Evolutionary conservation across 768 basidiomycete genomes (phyloP).

Genomic region (Serendipita sp.): DNA sequence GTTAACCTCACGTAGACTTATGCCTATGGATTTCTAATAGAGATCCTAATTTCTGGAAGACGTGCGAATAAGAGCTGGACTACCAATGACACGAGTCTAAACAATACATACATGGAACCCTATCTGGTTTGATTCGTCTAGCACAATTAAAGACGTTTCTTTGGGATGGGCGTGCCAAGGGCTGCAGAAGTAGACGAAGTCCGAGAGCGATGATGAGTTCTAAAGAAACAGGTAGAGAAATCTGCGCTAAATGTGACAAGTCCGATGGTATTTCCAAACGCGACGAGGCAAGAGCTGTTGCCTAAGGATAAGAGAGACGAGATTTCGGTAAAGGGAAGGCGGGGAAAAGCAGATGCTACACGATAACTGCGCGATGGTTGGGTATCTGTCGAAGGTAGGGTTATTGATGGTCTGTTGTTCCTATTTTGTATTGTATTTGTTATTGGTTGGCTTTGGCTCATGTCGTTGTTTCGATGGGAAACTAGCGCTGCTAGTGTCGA

Average conservation of each 20-base stretch:
- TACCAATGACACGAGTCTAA: no score
- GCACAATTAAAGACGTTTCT: background rate
- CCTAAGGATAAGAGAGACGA: conserved; percentile 35
- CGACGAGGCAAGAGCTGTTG: conserved; percentile 40
- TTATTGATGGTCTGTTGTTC: background rate
- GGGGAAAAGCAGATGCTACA: conserved; percentile 23
- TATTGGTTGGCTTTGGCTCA: background rate
- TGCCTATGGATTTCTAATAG: background rate
- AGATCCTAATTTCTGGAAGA: background rate
- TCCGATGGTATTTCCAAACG: conserved; percentile 66
- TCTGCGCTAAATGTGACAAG: conserved; percentile 25
- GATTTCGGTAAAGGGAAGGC: conserved; percentile 69
- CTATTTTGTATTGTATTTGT: conserved; percentile 13
- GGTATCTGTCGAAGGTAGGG: background rate
- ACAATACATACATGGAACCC: no score
- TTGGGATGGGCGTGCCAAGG: background rate
- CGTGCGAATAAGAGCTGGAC: no score
- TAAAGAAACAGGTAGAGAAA: conserved; percentile 7
- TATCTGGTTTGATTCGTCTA: background rate
- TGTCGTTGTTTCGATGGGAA: background rate
- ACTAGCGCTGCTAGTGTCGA: conserved; percentile 10
- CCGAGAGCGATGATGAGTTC: background rate
- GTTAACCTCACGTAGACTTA: background rate
- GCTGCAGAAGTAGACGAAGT: background rate
- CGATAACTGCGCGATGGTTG: conserved; percentile 12